phyloP scores from a whole-genome alignment of 208 protist species.

The Leishmania amazonensis region DNA sequence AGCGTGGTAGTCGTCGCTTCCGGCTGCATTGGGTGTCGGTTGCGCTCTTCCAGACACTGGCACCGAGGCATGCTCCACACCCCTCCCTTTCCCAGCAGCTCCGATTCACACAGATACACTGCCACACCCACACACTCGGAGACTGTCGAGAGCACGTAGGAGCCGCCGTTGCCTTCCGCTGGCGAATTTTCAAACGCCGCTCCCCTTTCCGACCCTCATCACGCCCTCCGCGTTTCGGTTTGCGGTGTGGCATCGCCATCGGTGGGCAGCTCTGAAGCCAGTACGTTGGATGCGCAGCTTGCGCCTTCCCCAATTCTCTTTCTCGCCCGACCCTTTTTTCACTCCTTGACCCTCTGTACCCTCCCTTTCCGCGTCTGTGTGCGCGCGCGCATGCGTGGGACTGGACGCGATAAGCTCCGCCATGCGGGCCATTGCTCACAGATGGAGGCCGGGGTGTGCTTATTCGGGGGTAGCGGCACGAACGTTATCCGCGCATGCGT shows the following conservation, averaged over 20 bases:
- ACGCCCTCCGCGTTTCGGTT: constrained; percentile 5
- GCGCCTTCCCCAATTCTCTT: background rate
- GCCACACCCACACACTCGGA: background rate
- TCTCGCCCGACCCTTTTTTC: background rate
- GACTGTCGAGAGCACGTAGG: background rate
- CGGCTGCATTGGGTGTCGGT: too few species aligned
- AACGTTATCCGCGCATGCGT: background rate
- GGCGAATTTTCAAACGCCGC: background rate
- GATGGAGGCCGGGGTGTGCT: background rate
- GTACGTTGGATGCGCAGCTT: background rate
- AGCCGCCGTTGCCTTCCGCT: too few species aligned
- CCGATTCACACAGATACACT: background rate
- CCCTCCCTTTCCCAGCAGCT: background rate
- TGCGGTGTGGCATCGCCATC: background rate
- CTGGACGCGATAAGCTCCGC: background rate
- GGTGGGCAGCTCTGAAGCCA: background rate
- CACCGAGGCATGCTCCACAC: background rate
- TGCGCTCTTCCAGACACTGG: background rate
- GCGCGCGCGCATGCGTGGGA: too few species aligned
- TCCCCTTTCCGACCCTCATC: constrained; percentile 4
- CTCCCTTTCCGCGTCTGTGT: background rate
- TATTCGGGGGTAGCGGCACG: background rate
- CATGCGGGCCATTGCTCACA: background rate
- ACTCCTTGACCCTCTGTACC: background rate
- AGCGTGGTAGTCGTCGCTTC: too few species aligned